These are phyloP conservation scores for Helenozyma baotianmanensis DNA, from an alignment of 805 yeast species.

Conservation along the genomic window DNA sequence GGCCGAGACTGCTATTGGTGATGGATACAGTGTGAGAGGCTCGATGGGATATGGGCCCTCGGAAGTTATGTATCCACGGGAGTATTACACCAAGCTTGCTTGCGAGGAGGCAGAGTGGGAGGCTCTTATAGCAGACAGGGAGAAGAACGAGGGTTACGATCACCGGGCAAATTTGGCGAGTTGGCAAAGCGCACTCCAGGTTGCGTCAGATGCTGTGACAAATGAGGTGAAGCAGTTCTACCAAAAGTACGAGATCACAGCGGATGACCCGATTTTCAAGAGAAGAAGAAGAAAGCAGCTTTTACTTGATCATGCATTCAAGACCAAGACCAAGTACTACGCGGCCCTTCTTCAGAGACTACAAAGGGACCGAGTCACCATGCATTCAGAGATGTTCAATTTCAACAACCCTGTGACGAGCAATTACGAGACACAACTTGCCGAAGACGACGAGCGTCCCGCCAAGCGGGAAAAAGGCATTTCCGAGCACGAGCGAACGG, in stretches of 20 bases:
- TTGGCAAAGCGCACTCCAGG: conserved; percentile 12
- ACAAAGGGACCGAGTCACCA: conserved; percentile 19
- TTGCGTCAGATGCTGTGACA: conserved; percentile 9
- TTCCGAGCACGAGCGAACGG: conserved; percentile 22
- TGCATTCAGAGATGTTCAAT: conserved; percentile 33
- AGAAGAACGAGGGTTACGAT: conserved; percentile 4
- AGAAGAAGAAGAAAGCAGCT: conserved; percentile 11
- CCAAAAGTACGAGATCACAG: conserved; percentile 12
- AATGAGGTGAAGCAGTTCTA: conserved; percentile 9
- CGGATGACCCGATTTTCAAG: conserved; percentile 6
- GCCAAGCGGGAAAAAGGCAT: conserved; percentile 12
- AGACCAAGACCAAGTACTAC: conserved; percentile 11
- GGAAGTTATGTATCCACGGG: conserved; percentile 26
- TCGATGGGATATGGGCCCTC: conserved; percentile 24
- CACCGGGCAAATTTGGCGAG: conserved; percentile 7
- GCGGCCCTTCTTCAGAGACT: conserved; percentile 12
- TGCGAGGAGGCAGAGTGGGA: conserved; percentile 36
- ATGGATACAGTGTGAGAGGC: conserved; percentile 26
- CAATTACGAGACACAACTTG: conserved; percentile 3
- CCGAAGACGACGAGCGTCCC: background rate
- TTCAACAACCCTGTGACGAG: conserved; percentile 3
- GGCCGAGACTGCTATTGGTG: conserved; percentile 18
- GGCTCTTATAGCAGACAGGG: conserved; percentile 15
- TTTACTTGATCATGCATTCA: no score
- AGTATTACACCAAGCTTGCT: conserved; percentile 23